Evolutionary conservation across 768 basidiomycete genomes (phyloP), one percentile per base, ranked within the genome.

Genomic region (Candolleomyces aberdarensis): DNA sequence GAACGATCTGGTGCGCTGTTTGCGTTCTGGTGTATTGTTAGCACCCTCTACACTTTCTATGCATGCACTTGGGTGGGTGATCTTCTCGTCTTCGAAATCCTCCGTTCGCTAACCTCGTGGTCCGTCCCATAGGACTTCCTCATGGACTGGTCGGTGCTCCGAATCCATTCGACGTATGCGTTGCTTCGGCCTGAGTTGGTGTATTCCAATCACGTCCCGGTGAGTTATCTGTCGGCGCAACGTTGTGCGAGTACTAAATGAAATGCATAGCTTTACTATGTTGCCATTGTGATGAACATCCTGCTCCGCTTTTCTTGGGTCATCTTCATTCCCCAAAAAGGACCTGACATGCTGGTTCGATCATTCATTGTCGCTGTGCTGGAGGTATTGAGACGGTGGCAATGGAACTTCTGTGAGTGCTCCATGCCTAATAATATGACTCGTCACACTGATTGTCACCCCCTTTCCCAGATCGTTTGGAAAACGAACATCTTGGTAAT

Each of bases 401-500:
- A 89, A 65, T 98, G 96, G 96, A 97, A 96, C 72, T 90, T 96
- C 69, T 89, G 92, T 94, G 62, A 67, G 90, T 73, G 41, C 57
- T 39, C 65, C 39, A n/a, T 32, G 36, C 56, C 20, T 54, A 17
- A 40, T 49, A 14, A 20, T 44, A 3, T 20, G 47, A n/a, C 20
- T 15, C 43, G 14, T 10, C 48, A 10, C 3, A 54, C 49, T 51
- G 49, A 54, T 36, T 41, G 15, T 48, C 39, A 26, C 52, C 36
- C 20, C 2, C 2, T 44, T n/a, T 49, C 53, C 22, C 46, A 75
- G 74, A 71, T 63, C 74, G 74, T 43, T 56, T 75, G 66, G 74
- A 96, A 72, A 94, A 91, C 74, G 95, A 97, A 74, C 95, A 97
- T 64, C 75, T 96, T 29, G 91, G 92, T 78, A 97, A 97, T 71